Percentiles rank a stretch among this genome's conserved stretches.
Evolutionary conservation across 345 rosid species (phyloP).

Genomic region (Aquilaria malaccensis): DNA sequence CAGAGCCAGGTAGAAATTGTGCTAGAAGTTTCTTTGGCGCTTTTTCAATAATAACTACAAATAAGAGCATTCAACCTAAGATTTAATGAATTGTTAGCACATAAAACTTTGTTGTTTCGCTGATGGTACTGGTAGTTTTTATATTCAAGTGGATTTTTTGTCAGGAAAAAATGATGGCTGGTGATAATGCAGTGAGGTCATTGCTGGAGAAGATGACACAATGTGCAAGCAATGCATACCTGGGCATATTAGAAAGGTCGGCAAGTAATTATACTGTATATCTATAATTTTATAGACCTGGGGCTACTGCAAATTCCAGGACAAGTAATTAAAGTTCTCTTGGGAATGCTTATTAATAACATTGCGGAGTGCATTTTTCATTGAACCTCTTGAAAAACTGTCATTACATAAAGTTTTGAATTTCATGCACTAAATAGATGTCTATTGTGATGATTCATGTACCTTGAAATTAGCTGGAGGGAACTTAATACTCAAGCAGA

Average conservation of each 20-base stretch:
- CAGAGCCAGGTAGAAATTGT: slow-evolving; percentile 72
- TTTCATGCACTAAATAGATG: too few relatives aligned
- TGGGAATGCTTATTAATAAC: too few relatives aligned
- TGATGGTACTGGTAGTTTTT: slow-evolving; percentile 6
- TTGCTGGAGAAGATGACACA: slow-evolving; percentile 94
- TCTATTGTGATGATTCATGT: too few relatives aligned
- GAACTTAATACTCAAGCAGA: too few relatives aligned
- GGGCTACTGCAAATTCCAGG: too few relatives aligned
- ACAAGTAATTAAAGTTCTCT: too few relatives aligned
- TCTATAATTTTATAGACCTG: too few relatives aligned
- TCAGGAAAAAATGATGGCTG: slow-evolving; percentile 95
- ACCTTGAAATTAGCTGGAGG: too few relatives aligned
- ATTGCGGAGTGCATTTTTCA: too few relatives aligned
- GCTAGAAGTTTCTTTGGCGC: background rate
- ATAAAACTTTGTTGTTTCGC: background rate
- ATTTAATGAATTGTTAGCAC: background rate
- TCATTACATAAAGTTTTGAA: too few relatives aligned
- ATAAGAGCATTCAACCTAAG: too few relatives aligned
- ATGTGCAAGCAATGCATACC: slow-evolving; percentile 90
- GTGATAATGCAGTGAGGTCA: slow-evolving; percentile 91
- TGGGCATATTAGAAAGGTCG: slow-evolving; percentile 91
- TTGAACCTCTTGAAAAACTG: too few relatives aligned
- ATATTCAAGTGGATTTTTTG: slow-evolving; percentile 21
- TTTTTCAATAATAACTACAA: background rate
- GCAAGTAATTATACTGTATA: slow-evolving; percentile 1